These are phyloP conservation scores for Sideroxylon spinosum DNA, from an alignment of 179 eudicot species.

Conservation along the genomic window DNA sequence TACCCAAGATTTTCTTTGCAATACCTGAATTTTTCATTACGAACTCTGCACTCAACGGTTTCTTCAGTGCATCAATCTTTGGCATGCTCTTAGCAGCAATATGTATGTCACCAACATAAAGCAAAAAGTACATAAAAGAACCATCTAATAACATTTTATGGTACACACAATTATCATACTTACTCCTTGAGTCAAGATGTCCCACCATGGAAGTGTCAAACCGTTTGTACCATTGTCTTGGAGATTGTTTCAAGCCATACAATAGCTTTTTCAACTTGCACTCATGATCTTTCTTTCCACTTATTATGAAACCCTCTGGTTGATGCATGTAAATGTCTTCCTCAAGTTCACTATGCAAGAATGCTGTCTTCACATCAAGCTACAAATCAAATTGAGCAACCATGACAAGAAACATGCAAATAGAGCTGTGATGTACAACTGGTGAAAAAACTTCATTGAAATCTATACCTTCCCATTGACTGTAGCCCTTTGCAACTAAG, in stretches of 20 bases:
- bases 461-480: neutral
- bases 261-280: neutral
- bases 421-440: constrained; percentile 2
- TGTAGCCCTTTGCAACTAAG: neutral
- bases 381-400: neutral
- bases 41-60: neutral
- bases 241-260: neutral
- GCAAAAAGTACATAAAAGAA: neutral
- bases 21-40: neutral
- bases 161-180: neutral
- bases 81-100: neutral
- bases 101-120: neutral
- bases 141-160: neutral
- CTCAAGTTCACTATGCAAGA: neutral
- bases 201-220: neutral
- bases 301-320: neutral
- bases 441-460: neutral
- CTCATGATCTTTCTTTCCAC: neutral
- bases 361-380: neutral
- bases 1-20: neutral
- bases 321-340: neutral
- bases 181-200: neutral
- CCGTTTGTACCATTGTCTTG: neutral
- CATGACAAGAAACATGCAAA: neutral
- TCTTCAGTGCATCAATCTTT: neutral